Conservation (phyloP, 169 alveolate species). For the Cryptosporidium canis region DNA sequence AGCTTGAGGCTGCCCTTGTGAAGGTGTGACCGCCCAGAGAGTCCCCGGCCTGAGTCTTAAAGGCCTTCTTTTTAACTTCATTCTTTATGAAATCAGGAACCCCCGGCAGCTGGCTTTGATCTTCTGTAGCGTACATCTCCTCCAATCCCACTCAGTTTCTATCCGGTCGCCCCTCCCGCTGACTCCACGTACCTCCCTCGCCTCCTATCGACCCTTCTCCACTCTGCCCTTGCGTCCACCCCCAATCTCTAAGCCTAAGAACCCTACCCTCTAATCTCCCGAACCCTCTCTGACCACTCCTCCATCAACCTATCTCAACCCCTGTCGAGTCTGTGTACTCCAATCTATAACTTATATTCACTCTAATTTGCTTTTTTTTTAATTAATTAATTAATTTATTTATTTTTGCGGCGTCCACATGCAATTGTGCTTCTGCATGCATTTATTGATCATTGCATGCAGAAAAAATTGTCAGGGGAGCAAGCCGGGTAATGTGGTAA, state of each 20-base stretch:
- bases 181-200: too few relatives aligned
- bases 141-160: background rate
- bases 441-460: constrained; percentile 8
- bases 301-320: background rate
- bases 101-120: constrained; percentile 6
- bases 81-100: constrained; percentile 46
- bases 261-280: too few relatives aligned
- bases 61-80: background rate
- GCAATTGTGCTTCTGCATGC: background rate
- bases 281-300: too few relatives aligned
- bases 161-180: too few relatives aligned
- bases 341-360: background rate
- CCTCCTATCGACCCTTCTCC: too few relatives aligned
- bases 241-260: too few relatives aligned
- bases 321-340: background rate
- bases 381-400: background rate
- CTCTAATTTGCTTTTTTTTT: background rate
- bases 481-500: background rate
- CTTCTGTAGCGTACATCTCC: background rate
- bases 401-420: background rate
- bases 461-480: background rate
- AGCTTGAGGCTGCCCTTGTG: constrained; percentile 37
- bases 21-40: constrained; percentile 37
- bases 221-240: too few relatives aligned
- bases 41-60: constrained; percentile 8